A percentile compares a stretch with the other conserved stretches of the same genome.
phyloP scores from a whole-genome alignment of 73 alveolate species.

The Durusdinium trenchii region DNA sequence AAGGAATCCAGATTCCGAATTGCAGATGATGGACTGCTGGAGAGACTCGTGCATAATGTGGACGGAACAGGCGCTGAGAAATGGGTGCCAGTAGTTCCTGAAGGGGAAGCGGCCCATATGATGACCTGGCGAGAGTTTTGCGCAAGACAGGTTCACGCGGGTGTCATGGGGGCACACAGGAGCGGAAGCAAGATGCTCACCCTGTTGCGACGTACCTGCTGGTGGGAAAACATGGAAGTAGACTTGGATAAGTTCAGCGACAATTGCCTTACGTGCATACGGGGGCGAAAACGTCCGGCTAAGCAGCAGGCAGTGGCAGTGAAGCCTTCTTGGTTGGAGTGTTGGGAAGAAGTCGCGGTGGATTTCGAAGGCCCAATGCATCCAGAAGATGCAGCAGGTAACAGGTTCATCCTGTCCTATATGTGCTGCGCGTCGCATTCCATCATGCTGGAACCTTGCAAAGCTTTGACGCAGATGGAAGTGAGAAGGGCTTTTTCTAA shows the following conservation, averaged over 20 bases:
- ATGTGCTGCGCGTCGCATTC: background rate
- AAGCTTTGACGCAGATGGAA: background rate
- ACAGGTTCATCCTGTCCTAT: conserved; percentile 5
- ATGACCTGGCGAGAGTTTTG: conserved; percentile 44
- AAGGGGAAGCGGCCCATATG: background rate
- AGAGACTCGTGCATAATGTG: background rate
- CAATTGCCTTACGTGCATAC: background rate
- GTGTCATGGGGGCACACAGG: background rate
- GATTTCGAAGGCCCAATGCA: conserved; percentile 35
- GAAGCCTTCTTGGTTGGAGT: background rate
- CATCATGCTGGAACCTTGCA: conserved; percentile 19
- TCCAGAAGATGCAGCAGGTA: background rate
- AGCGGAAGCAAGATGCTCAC: background rate
- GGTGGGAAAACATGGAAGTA: conserved; percentile 9
- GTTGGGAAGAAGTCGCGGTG: conserved; percentile 31
- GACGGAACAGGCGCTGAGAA: background rate
- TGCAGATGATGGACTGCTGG: background rate
- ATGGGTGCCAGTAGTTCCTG: conserved; percentile 37
- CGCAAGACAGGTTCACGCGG: background rate
- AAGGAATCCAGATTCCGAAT: background rate
- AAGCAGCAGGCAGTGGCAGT: conserved; percentile 1
- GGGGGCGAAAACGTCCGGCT: conserved; percentile 15
- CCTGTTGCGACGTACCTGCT: background rate
- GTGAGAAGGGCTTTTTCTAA: conserved; percentile 3
- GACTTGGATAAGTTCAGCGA: background rate